Percentiles rank a stretch among this genome's conserved stretches.
Evolutionary conservation across 257 asterid genomes (phyloP).

Genomic region (Knoxia roxburghii): DNA sequence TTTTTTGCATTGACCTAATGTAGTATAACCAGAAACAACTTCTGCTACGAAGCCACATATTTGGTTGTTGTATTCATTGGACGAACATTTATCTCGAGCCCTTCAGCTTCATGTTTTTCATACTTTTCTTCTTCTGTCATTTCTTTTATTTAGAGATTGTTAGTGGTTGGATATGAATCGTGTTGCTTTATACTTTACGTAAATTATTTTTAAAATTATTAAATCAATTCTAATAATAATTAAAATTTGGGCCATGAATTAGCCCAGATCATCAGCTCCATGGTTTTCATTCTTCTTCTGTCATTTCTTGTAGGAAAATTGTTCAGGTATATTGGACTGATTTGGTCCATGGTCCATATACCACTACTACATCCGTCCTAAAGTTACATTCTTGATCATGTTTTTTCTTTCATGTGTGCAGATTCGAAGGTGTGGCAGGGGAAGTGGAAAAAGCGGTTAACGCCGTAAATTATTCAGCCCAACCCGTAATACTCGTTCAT

Average conservation of each 20-base stretch:
- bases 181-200: no score
- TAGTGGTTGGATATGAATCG: no score
- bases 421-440: neutral
- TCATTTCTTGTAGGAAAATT: neutral
- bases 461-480: neutral
- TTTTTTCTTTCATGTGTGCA: neutral
- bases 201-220: no score
- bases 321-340: neutral
- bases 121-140: no score
- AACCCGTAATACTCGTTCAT: constrained; percentile 32
- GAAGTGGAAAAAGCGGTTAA: neutral
- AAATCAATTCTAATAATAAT: no score
- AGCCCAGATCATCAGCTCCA: no score
- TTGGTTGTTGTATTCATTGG: neutral
- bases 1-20: neutral
- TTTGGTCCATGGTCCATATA: no score
- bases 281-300: no score
- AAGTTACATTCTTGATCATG: no score
- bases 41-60: neutral
- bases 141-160: no score
- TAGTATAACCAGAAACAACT: neutral
- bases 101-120: neutral
- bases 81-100: neutral
- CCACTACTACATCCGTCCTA: no score
- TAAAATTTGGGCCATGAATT: no score